phyloP scores from a whole-genome alignment of 768 basidiomycete genomes.

The Pseudohyphozyma bogoriensis region DNA sequence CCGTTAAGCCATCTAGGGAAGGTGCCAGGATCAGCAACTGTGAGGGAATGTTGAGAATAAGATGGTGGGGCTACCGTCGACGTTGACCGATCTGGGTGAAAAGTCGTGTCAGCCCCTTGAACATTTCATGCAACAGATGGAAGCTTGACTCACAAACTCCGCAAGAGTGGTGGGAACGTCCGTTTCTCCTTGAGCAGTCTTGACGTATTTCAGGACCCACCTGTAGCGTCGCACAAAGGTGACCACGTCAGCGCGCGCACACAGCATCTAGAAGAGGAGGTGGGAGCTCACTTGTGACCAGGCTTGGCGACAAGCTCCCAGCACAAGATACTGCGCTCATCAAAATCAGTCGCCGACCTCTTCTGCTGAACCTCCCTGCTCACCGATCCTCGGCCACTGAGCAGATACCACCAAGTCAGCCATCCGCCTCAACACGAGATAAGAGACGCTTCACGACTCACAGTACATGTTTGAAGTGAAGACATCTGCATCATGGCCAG shows the following conservation, averaged over 20 bases:
- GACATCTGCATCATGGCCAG: slow-evolving; percentile 38
- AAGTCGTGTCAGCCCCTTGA: no score
- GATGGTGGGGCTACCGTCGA: no score
- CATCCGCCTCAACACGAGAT: neutral
- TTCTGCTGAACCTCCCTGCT: no score
- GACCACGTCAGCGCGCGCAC: no score
- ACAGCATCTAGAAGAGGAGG: no score
- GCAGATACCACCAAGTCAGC: neutral
- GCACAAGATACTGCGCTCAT: slow-evolving; percentile 54
- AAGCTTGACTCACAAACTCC: slow-evolving; percentile 72
- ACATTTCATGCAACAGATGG: no score
- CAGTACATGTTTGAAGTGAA: slow-evolving; percentile 47
- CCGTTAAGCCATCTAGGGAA: slow-evolving; percentile 47
- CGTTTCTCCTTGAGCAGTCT: slow-evolving; percentile 87
- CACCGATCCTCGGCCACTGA: neutral
- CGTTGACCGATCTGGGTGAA: slow-evolving; percentile 83
- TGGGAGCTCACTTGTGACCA: no score
- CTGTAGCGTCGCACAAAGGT: no score
- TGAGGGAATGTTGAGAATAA: neutral
- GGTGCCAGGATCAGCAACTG: neutral
- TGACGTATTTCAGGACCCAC: slow-evolving; percentile 56
- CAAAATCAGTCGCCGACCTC: no score
- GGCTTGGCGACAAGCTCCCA: slow-evolving; percentile 83
- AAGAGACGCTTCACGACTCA: slow-evolving; percentile 10
- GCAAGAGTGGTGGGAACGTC: slow-evolving; percentile 84